These are phyloP conservation scores for Cephalotrichum gorgonifer DNA, from an alignment of 2,329 filamentous ascomycete genomes.

Conservation along the genomic window DNA sequence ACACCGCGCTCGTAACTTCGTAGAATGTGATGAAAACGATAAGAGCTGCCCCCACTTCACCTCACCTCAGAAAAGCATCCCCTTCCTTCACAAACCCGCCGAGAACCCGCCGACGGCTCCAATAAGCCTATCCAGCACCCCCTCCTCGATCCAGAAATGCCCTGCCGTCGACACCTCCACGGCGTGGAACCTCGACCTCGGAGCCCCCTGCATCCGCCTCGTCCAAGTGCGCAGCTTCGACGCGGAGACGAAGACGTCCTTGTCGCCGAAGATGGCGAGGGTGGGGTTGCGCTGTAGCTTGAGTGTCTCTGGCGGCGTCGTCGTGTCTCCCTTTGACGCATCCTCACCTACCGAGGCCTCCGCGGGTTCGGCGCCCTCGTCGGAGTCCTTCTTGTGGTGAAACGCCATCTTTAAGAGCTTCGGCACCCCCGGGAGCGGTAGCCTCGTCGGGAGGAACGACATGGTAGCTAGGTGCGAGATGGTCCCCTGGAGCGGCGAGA, in stretches of 20 bases:
- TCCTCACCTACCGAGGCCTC: too few relatives aligned
- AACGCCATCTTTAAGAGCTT: not conserved
- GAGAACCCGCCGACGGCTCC: slow-evolving; percentile 18
- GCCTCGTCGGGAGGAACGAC: slow-evolving; percentile 32
- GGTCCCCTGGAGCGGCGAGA: slow-evolving; percentile 56
- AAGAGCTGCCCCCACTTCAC: not conserved
- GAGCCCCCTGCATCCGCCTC: slow-evolving; percentile 32
- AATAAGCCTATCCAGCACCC: slow-evolving; percentile 27
- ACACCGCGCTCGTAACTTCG: not conserved
- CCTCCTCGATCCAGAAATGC: slow-evolving; percentile 53
- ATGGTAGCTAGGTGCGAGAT: slow-evolving; percentile 53
- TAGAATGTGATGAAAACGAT: not conserved
- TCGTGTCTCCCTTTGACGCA: not conserved
- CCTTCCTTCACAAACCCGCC: slow-evolving; percentile 8
- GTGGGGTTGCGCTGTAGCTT: slow-evolving; percentile 51
- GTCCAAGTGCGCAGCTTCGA: slow-evolving; percentile 59
- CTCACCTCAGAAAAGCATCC: too few relatives aligned
- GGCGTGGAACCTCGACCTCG: slow-evolving; percentile 33
- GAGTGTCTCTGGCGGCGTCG: slow-evolving; percentile 26
- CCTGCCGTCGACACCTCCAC: slow-evolving; percentile 42
- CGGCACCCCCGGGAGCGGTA: slow-evolving; percentile 9
- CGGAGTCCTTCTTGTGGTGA: slow-evolving; percentile 2
- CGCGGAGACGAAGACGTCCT: slow-evolving; percentile 61
- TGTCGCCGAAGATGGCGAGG: slow-evolving; percentile 63
- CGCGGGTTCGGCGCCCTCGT: slow-evolving; percentile 4